Evolutionary conservation across 805 yeast species (phyloP), one percentile per base, ranked within the genome.

Genomic region (Kazachstania africana): DNA sequence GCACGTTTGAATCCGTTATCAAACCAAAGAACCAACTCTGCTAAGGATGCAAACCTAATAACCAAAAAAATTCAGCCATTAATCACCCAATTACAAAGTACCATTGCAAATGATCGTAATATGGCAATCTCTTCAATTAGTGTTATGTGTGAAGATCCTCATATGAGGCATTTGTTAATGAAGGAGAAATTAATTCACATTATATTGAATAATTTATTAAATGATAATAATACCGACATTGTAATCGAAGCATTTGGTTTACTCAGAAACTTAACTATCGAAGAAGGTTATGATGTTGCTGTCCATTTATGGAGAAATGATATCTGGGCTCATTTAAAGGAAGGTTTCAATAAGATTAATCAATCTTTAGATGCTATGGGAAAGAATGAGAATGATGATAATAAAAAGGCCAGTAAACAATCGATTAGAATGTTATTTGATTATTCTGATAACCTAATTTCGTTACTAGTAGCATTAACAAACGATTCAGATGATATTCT

Each of bases 221-320:
- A 69, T 27, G 94, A 83, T 49, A 49, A 66, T 14, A 67, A 77
- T 40, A 76, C 75, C 34, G 95, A 84, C 42, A 72, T 83, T 27
- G 78, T 81, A 13, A 79, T 80, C 14, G 93, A 80, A 45, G 66
- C 88, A 1, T 77, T 73, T 44, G 96, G 95, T 1, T 60, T 88
- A 16, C 59, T 91, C 39, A 69, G 95, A 50, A 84, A 80, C 48
- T 49, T 88, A 34, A 77, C 79, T 3, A 64, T 83, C 32, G 94
- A 83, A 48, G 94, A 85, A 56, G 96, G 95, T 14, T 77, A 82
- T 44, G 94, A 83, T 40, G 68, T 83, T 23, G 73, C 84, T 17
- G 69, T 72, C 14, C 72, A 70, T 51, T 53, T 81, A 33, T 79
- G 93, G 81, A 70, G 96, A 49, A 72, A 74, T 12, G 74, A 79